Evolutionary conservation across 345 rosid species (phyloP), one percentile per base, ranked within the genome.

Genomic region (Rhizophora mangle): DNA sequence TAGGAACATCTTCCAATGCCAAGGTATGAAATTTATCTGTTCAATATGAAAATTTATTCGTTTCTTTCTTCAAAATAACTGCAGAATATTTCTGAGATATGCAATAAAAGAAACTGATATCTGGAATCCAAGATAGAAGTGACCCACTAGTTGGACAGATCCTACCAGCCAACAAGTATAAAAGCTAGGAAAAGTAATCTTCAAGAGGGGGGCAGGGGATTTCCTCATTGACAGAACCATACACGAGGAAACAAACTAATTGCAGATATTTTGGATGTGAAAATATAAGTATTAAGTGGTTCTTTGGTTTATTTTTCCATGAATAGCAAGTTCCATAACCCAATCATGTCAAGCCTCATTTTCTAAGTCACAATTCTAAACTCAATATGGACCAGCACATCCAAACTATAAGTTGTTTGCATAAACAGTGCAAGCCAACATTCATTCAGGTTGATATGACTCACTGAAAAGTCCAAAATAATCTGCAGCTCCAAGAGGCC

Each of bases 401-500:
- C 27, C 64, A 21, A 76, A 30, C 15, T 19, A 56, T 16, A 22
- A 51, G 53, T 9, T 65, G 36, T 32, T 13, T 22, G 13, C 64
- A 68, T 29, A 6, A 24, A 63, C 49, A 62, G 53, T 31, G 30
- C 19, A 64, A 16, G 29, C 27, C 52, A 70, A 62, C 62, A 31
- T 71, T 49, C 8, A 57, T 52, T 18, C 32, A 27, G 68, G 55
- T 63, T 52, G 11, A 65, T 6, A 78, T 72, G 61, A 83, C 99
- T 86, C 83, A 95, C 99, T 95, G 83, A 78, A 95, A 69, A 95
- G 81, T 72, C 99, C 99, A 60, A 95, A 87, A 79, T 95, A 95
- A 75, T 95, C 99, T 2, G 99, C 98, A 76, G 99, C 94, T 74
- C 99, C 98, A 47, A 95, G 97, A 70, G 99, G 99, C 62, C 68